Evolutionary conservation across 164 flowering plant species (phyloP), one percentile per base, ranked within the genome.

Genomic region (Macadamia tetraphylla): DNA sequence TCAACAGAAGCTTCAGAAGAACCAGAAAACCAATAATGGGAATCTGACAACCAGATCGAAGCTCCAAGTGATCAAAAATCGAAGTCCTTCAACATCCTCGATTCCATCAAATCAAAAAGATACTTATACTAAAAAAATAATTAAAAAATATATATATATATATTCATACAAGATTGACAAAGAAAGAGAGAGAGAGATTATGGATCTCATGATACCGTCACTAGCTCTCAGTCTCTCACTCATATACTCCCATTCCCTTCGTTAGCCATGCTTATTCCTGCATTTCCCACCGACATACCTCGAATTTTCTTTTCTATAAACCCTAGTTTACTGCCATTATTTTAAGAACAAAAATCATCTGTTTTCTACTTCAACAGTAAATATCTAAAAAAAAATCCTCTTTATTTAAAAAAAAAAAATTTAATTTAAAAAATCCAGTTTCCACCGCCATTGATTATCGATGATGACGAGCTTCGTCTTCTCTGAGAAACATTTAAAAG

Each of bases 231-330:
- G 40, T 35, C 42, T 56, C 23, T 35, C 5, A 35, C 3, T 35
- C 40, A 35, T 35, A 35, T 35, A 35, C 14, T 11, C 7, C 9
- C 17, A 35, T 6, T 11, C 7, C 9, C 17, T 7, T 60, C 14
- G 17, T 48, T 53, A 40, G 57, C 46, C 2, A 14, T 70, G 55
- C 15, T 63, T 64, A 15, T 43, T 63, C 9, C 29, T 55, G 30
- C 49, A 64, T 64, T 70, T 70, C 57, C 67, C 73, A 70, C 73
- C 73, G 73, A 70, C 73, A 64, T 44, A 55, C 29, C 12, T 6
- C 15, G 5, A 44, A 3, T 59, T 67, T 66, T 43, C 9, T 48
- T 48, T 23, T 46, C 23, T 13, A 11, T 46, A 48, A 48, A 29
- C 5, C 35, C 13, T 52, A n/a, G 30, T 56, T 17, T 35, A 44